Evolutionary conservation across 306 rosid genomes (phyloP), one percentile per base, ranked within the genome.

Genomic region (Pterocarpus santalinus): DNA sequence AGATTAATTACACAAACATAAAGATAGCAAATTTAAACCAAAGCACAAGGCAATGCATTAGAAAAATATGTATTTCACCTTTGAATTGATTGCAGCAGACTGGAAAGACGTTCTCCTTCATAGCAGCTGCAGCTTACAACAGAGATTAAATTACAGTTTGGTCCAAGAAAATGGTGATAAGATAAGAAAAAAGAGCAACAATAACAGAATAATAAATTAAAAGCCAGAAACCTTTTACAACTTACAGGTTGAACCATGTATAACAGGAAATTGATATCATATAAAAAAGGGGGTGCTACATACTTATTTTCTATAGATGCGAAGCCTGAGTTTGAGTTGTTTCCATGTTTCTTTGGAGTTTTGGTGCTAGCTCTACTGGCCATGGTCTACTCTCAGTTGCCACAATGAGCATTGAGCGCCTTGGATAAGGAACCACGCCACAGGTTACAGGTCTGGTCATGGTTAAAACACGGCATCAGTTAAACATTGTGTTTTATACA

Each of bases 41-140:
- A 60, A 65, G 41, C 51, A 75, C 8, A 15, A 44, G 61, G 61
- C 34, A 51, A 46, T 16, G 52, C 34, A 55, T 38, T 38, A 2
- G 65, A 66, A 63, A 44, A 77, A 30, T 4, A 34, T 47, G 65
- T 5, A 69, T 36, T 55, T 63, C 67, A 90, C 96, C 93, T 86
- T 41, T 33, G 90, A 63, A 90, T 87, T 58, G 89, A 92, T 57
- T 79, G 89, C 72, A 94, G 86, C 81, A 92, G 80, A 73, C 69
- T 49, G 76, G 82, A 67, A 13, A 90, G 94, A 62, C 79, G 76
- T 63, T 88, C 87, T 9, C 89, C 95, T 84, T 92, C 92, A 58
- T 83, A 92, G 82, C 56, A 86, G 81, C 93, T 90, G 80, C 82
- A 76, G 49, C 70, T 13, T 44, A 38, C 35, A 61, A 80, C 57